These are phyloP conservation scores for Tetrastigma voinierianum DNA, from an alignment of 164 flowering plant genomes.

Conservation along the genomic window DNA sequence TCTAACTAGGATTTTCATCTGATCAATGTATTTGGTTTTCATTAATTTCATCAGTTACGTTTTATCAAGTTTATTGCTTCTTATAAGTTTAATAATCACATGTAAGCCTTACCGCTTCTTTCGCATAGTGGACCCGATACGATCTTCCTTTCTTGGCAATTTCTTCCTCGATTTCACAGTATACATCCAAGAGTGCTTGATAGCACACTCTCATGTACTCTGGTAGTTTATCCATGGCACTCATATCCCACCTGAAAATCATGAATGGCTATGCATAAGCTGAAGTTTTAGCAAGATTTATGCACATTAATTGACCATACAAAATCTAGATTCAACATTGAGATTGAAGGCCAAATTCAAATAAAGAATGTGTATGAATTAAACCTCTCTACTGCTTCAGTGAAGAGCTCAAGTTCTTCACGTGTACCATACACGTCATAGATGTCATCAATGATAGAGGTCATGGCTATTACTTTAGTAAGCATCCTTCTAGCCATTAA, in stretches of 20 bases:
- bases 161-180: slow-evolving; percentile 26
- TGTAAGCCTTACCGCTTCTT: slow-evolving; percentile 27
- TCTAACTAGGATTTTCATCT: slow-evolving; percentile 29
- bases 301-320: too few species aligned
- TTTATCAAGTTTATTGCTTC: neutral
- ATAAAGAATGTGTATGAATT: too few species aligned
- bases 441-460: slow-evolving; percentile 23
- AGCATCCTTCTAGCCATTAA: slow-evolving; percentile 10
- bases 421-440: slow-evolving; percentile 24
- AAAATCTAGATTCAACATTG: too few species aligned
- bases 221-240: slow-evolving; percentile 29
- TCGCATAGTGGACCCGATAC: slow-evolving; percentile 18
- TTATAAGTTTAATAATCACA: slow-evolving; percentile 3
- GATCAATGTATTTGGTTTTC: neutral
- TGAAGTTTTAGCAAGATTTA: too few species aligned
- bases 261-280: too few species aligned
- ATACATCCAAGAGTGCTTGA: neutral
- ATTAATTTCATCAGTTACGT: too few species aligned
- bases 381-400: slow-evolving; percentile 28
- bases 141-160: slow-evolving; percentile 26
- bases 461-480: slow-evolving; percentile 16
- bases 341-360: too few species aligned
- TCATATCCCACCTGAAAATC: slow-evolving; percentile 39
- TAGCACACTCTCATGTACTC: slow-evolving; percentile 38
- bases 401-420: slow-evolving; percentile 26